Evolutionary conservation across 1,284 basidiomycete genomes (phyloP).

Genomic region (Papiliotrema fonsecae): DNA sequence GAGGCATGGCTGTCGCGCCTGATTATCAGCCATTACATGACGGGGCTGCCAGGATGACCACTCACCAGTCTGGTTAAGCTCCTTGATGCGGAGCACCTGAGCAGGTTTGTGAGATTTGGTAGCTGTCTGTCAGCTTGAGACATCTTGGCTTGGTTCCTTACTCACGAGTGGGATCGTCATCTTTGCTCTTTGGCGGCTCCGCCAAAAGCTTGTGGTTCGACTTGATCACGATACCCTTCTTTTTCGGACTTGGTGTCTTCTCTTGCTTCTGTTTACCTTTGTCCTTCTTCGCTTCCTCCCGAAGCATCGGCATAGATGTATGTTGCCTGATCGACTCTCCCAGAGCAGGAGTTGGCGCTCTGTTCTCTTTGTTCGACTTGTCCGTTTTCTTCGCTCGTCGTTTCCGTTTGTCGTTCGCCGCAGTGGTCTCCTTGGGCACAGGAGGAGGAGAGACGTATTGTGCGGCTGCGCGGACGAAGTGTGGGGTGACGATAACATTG

Average conservation of each 20-base stretch:
- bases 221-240: conserved; percentile 21
- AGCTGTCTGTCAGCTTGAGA: conserved; percentile 17
- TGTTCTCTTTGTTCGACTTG: background rate
- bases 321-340: conserved; percentile 42
- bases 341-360: conserved; percentile 21
- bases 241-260: background rate
- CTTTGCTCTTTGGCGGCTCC: conserved; percentile 6
- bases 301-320: conserved; percentile 12
- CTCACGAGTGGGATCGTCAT: conserved; percentile 34
- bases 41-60: too few relatives aligned
- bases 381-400: conserved; percentile 12
- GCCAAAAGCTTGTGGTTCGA: conserved; percentile 13
- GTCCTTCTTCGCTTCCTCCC: background rate
- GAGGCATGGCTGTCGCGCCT: conserved; percentile 18
- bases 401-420: background rate
- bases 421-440: too few relatives aligned
- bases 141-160: background rate
- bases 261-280: background rate
- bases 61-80: conserved; percentile 18
- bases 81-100: conserved; percentile 24
- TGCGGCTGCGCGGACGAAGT: conserved; percentile 41
- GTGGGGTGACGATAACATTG: conserved; percentile 37
- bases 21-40: too few relatives aligned
- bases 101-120: conserved; percentile 33
- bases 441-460: background rate